These are phyloP conservation scores for Cyberlindnera saturnus DNA, from an alignment of 805 yeast genomes.

Conservation along the genomic window DNA sequence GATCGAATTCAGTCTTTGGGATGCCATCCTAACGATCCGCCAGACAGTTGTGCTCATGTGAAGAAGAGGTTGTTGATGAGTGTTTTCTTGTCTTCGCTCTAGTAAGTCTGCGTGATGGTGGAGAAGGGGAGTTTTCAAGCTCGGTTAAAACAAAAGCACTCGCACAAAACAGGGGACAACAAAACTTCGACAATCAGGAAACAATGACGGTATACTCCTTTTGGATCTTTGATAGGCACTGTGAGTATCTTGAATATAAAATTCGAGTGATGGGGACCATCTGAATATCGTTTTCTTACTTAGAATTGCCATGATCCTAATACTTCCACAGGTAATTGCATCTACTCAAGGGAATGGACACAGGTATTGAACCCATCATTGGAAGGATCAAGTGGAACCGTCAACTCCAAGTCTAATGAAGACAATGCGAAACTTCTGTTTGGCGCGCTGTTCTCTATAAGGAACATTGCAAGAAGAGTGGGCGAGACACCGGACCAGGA, in stretches of 20 bases:
- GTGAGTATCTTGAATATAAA: conserved; percentile 30
- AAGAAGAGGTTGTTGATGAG: too few species aligned
- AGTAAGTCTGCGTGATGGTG: too few species aligned
- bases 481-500: conserved; percentile 28
- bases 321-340: conserved; percentile 49
- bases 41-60: background rate
- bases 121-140: too few species aligned
- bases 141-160: too few species aligned
- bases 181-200: too few species aligned
- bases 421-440: conserved; percentile 77
- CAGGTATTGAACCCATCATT: conserved; percentile 18
- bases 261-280: too few species aligned
- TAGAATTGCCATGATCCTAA: background rate
- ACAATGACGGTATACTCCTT: conserved; percentile 72
- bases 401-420: conserved; percentile 52
- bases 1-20: background rate
- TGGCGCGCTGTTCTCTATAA: conserved; percentile 76
- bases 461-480: conserved; percentile 63
- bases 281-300: background rate
- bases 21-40: background rate
- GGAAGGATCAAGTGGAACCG: conserved; percentile 28
- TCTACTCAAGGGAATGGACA: conserved; percentile 72
- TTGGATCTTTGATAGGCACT: conserved; percentile 89
- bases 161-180: too few species aligned
- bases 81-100: too few species aligned